Evolutionary conservation across 768 basidiomycete species (phyloP), one percentile per base, ranked within the genome.

Genomic region (Crepidotus variabilis): DNA sequence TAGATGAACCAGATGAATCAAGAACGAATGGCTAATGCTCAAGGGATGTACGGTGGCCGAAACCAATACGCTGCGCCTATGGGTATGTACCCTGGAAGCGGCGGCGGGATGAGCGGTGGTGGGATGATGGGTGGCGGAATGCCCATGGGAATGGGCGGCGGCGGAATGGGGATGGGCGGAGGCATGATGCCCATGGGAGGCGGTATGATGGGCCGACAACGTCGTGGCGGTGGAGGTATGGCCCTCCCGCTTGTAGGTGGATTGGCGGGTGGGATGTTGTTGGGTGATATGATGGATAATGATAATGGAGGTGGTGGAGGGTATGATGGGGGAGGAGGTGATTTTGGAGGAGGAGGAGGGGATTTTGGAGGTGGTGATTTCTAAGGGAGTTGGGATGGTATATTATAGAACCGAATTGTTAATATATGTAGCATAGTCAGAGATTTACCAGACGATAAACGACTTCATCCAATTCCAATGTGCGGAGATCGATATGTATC

Each of bases 211-310:
- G 32, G 56, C 6, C 45, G 51, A 1, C 51, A 50, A 22, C 7
- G 58, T 18, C 39, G 52, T 8, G 39, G 52, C 14, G 66, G 67
- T 14, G 71, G 67, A 21, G 71, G 71, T 21, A 68, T 75, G 70
- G 77, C 66, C 0, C 50, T 77, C 28, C 75, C 78, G 0, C 58
- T 82, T 14, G 59, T 77, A 18, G 80, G 78, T 2, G 78, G 78
- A 10, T 61, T 82, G 46, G 78, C 75, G 10, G 82, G 81, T 2
- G 82, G 81, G 4, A 60, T 83, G 32, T 61, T 83, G 7, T 65
- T 84, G 7, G 82, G 79, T 2, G 77, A 76, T 49, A 60, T 75
- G 21, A 32, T 83, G 2, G 70, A 69, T 36, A 70, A 65, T 47
- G 55, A 52, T 16, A 60, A 53, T 51, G 55, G 59, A 24, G 65